Conservation (phyloP, 1,284 basidiomycete species). For the Microbotryum lychnidis-dioicae region DNA sequence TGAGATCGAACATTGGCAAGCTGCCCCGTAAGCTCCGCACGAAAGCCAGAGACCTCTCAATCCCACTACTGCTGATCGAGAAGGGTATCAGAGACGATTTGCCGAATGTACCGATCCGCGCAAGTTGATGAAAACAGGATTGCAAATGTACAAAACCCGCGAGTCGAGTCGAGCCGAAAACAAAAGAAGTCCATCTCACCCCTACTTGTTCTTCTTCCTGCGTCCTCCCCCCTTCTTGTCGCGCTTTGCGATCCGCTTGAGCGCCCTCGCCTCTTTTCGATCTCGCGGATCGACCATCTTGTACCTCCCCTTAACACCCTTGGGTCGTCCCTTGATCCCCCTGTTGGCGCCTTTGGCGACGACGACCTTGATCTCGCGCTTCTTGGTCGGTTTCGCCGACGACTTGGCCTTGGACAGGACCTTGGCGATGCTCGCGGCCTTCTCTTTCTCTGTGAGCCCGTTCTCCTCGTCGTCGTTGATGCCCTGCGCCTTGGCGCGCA, state of each 20-base stretch:
- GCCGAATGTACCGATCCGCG: no score
- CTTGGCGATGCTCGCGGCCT: conserved; percentile 87
- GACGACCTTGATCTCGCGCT: conserved; percentile 76
- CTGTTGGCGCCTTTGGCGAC: conserved; percentile 86
- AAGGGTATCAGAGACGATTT: no score
- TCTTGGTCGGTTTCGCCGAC: conserved; percentile 44
- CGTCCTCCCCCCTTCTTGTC: conserved; percentile 32
- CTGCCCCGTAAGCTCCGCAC: no score
- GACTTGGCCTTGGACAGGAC: conserved; percentile 68
- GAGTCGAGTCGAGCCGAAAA: not conserved
- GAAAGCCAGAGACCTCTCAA: no score
- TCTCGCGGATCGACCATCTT: conserved; percentile 64
- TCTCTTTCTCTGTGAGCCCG: conserved; percentile 81
- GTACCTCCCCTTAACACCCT: conserved; percentile 73
- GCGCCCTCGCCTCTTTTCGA: conserved; percentile 36
- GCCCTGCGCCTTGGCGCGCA: conserved; percentile 92
- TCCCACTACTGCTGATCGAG: no score
- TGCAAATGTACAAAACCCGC: not conserved
- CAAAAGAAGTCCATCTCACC: not conserved
- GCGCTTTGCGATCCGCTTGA: conserved; percentile 35
- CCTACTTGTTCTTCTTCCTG: conserved; percentile 28
- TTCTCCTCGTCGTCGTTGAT: conserved; percentile 68
- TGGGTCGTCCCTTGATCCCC: conserved; percentile 86
- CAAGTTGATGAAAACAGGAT: not conserved
- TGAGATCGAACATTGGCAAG: no score